These are phyloP conservation scores for Tagetes patula DNA, from an alignment of 129 eudicot genomes.

Conservation along the genomic window DNA sequence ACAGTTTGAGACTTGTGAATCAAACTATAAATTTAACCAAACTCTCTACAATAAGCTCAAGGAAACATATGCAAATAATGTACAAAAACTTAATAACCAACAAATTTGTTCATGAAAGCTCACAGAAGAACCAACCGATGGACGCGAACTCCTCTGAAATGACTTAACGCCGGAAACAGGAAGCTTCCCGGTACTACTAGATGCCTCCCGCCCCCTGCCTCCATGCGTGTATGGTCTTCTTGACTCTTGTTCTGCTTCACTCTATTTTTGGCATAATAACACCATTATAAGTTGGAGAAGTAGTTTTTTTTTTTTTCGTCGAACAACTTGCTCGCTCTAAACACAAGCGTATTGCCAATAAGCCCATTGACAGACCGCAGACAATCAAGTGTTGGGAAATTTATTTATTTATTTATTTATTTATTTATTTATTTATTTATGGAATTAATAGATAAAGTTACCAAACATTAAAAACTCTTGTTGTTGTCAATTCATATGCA, in stretches of 20 bases:
- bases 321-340: no score
- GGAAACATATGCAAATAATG: not conserved
- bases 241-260: conserved; percentile 47
- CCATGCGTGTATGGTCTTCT: conserved; percentile 15
- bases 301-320: no score
- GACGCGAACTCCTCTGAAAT: conserved; percentile 25
- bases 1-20: conserved; percentile 48
- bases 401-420: not conserved
- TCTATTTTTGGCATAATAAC: conserved; percentile 31
- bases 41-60: not conserved
- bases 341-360: no score
- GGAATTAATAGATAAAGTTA: not conserved
- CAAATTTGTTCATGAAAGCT: conserved; percentile 27
- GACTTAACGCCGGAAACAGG: conserved; percentile 7
- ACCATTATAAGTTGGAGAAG: not conserved
- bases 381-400: not conserved
- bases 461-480: not conserved
- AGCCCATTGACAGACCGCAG: no score
- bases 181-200: conserved; percentile 30
- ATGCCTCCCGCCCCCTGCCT: conserved; percentile 32
- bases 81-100: not conserved
- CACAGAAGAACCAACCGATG: conserved; percentile 59
- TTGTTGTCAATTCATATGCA: not conserved
- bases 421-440: not conserved
- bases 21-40: conserved; percentile 39